phyloP scores from a whole-genome alignment of 176 grass and related monocot genomes.

The Avena sativa region DNA sequence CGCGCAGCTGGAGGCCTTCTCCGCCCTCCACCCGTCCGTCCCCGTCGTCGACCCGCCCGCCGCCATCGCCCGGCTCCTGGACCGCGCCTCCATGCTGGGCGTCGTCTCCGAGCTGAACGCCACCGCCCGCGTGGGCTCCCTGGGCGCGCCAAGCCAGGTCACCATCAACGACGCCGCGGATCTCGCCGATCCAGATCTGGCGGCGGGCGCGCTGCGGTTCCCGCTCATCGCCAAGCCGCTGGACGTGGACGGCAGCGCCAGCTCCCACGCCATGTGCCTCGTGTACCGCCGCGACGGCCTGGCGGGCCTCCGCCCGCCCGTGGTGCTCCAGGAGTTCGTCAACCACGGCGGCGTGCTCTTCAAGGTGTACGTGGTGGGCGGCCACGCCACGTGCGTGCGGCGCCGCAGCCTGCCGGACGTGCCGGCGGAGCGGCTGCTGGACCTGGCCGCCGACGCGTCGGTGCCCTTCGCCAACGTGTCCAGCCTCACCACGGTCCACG shows the following conservation, averaged over 20 bases:
- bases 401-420: slow-evolving; percentile 76
- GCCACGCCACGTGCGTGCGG: slow-evolving; percentile 59
- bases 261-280: slow-evolving; percentile 15
- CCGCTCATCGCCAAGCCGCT: slow-evolving; percentile 48
- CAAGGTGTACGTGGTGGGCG: slow-evolving; percentile 75
- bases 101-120: slow-evolving; percentile 49
- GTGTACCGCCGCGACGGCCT: background rate
- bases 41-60: slow-evolving; percentile 47
- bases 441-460: background rate
- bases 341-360: slow-evolving; percentile 88
- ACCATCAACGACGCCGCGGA: slow-evolving; percentile 19
- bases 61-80: background rate
- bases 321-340: slow-evolving; percentile 83
- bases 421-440: slow-evolving; percentile 47
- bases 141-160: background rate
- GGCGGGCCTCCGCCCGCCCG: slow-evolving; percentile 40
- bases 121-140: background rate
- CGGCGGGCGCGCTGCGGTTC: slow-evolving; percentile 47
- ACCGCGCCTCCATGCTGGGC: background rate
- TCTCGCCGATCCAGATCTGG: slow-evolving; percentile 33
- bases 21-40: slow-evolving; percentile 49
- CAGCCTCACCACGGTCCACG: slow-evolving; percentile 24
- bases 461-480: slow-evolving; percentile 70
- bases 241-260: background rate
- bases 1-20: slow-evolving; percentile 65